Conservation (phyloP, 1,284 basidiomycete species). For the Stereum hirsutum region DNA sequence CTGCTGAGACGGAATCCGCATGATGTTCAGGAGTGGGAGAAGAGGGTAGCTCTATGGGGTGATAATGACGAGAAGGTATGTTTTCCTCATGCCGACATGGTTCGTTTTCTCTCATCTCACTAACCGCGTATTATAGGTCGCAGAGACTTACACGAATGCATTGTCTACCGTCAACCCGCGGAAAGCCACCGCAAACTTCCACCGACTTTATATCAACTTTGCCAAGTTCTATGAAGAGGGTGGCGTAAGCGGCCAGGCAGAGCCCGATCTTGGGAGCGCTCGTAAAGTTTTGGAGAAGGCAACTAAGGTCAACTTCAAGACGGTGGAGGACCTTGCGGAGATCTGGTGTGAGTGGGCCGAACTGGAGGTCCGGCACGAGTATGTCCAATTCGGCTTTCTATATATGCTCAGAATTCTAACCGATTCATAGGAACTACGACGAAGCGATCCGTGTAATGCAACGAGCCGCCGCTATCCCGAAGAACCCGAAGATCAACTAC, state of each 20-base stretch:
- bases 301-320: slow-evolving; percentile 85
- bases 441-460: slow-evolving; percentile 94
- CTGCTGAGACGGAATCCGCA: slow-evolving; percentile 91
- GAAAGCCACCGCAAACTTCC: slow-evolving; percentile 87
- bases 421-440: slow-evolving; percentile 77
- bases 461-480: slow-evolving; percentile 85
- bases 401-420: slow-evolving; percentile 7
- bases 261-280: slow-evolving; percentile 78
- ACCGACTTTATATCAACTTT: slow-evolving; percentile 91
- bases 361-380: slow-evolving; percentile 95
- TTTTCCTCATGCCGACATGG: background rate
- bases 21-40: slow-evolving; percentile 99
- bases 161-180: slow-evolving; percentile 85
- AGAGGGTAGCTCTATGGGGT: slow-evolving; percentile 89
- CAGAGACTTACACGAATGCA: slow-evolving; percentile 88
- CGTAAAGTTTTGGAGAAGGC: slow-evolving; percentile 91
- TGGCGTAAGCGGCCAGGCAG: slow-evolving; percentile 70
- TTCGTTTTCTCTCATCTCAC: background rate
- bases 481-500: slow-evolving; percentile 86
- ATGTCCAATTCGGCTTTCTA: slow-evolving; percentile 23
- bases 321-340: slow-evolving; percentile 97
- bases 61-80: slow-evolving; percentile 85
- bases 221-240: slow-evolving; percentile 98
- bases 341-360: slow-evolving; percentile 99
- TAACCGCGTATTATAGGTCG: slow-evolving; percentile 43